Base-by-base conservation (phyloP, 371 early-diverging fungal genomes). In the Lichtheimia hyalospora region DNA sequence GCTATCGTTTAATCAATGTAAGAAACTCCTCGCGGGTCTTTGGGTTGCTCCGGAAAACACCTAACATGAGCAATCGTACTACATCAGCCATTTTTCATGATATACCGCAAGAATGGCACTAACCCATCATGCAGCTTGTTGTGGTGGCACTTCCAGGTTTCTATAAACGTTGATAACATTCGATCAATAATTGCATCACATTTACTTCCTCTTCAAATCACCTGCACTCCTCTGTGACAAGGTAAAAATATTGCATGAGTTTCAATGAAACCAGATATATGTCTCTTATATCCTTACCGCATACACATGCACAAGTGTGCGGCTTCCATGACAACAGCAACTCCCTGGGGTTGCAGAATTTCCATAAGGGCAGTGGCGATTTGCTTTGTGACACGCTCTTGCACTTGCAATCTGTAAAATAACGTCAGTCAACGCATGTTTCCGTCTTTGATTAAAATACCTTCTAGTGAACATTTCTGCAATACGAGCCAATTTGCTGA, bases 371-470 rank as follows among this genome's bases (percentile, higher is more conserved):
- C 89, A 48, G 87, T 75, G 10, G 98, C 98, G 25, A 99, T 90
- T 72, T 99, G 98, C 77, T 95, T 96, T 15, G 99, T 99, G 58
- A 99, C 79, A 20, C 99, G 88, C 73, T 99, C 99, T 81, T 99
- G 98, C 8, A 97, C 95, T 81, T 97, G 97, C 52, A 99, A 83
- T 61, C 99, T 87, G 14, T 53, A 13, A 46, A 7, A 14, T 16
- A n/a, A 6, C 3, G 16, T 18, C 46, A 21, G 6, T 14, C 12
- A 6, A 21, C 16, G 46, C 10, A 6, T 34, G 1, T 34, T 34
- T 34, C 27, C 27, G 0, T 3, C 44, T 5, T 21, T 12, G 2
- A 40, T 42, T 6, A 50, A 24, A 27, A 28, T 64, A 76, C 73
- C 77, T 68, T 67, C 97, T 89, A 52, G 89, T 84, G 73, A 96